phyloP scores from a whole-genome alignment of 306 rosid species.

The Ziziphus jujuba region DNA sequence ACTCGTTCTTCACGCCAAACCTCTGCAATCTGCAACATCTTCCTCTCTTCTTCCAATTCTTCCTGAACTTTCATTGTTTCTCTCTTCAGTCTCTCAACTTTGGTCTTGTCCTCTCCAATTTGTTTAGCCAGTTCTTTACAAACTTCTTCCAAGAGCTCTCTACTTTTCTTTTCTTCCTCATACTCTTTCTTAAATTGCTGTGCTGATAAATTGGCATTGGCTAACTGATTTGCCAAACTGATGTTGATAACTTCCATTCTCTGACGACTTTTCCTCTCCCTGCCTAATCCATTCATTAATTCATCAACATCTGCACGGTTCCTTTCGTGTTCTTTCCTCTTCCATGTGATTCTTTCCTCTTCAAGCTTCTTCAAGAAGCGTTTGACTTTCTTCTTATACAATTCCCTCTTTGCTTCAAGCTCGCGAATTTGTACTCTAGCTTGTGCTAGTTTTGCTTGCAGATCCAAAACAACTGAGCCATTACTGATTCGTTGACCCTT shows the following conservation, averaged over 20 bases:
- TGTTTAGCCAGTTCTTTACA: constrained; percentile 42
- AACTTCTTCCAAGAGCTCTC: constrained; percentile 43
- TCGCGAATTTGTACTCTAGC: constrained; percentile 28
- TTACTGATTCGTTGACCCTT: constrained; percentile 3
- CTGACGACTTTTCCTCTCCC: constrained; percentile 46
- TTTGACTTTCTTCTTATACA: constrained; percentile 39
- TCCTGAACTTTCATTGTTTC: constrained; percentile 33
- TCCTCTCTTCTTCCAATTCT: constrained; percentile 67
- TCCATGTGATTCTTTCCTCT: constrained; percentile 35
- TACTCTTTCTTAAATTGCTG: constrained; percentile 34
- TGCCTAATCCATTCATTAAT: constrained; percentile 27
- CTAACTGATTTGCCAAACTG: constrained; percentile 40
- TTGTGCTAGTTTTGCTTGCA: constrained; percentile 39
- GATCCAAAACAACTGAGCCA: constrained; percentile 18
- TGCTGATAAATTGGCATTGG: constrained; percentile 30
- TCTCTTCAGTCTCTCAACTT: constrained; percentile 33
- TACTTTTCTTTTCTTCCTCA: constrained; percentile 46
- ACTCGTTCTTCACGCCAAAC: constrained; percentile 70
- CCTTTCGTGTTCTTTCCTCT: constrained; percentile 23
- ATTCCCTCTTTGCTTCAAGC: constrained; percentile 34
- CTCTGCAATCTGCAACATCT: constrained; percentile 57
- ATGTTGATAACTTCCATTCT: constrained; percentile 33
- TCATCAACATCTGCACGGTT: constrained; percentile 25
- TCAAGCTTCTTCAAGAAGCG: constrained; percentile 34
- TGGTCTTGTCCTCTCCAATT: constrained; percentile 46